Base-by-base conservation (phyloP, 441 rosid species). In the Populus hybrid region DNA sequence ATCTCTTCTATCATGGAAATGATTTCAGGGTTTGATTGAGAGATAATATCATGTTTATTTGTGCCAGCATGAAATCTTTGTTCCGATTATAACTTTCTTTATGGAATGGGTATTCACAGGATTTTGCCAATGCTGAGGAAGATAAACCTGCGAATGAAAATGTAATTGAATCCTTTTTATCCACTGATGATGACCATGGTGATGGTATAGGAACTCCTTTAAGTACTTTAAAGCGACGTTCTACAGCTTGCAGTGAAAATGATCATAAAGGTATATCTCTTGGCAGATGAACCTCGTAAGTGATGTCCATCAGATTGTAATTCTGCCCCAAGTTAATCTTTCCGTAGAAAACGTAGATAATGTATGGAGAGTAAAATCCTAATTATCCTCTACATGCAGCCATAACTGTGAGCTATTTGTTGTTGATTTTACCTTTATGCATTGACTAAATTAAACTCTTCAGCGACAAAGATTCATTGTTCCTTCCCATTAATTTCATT, bases 131-230 rank as follows among this genome's bases (percentile, higher is more conserved):
- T 69, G 85, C 77, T 38, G 85, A 85, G 76, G 83, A 70, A 36
- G 67, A 78, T 59, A 79, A 78, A 50, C 67, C 84, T 63, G 77
- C 71, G 32, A 85, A 82, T 79, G 88, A 82, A 66, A 80, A 78
- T 68, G 79, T 40, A 11, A 40, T 85, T 21, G 89, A 82, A 74
- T 82, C 87, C 18, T 86, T 83, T 80, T 72, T 83, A 61, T 83
- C 83, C 77, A 78, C 72, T 73, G 79, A 79, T 38, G 81, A 67
- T 79, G 80, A 73, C 12, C 72, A 79, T 75, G 75, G 63, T 42
- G 79, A 81, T 73, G 80, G 73, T 64, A 65, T 77, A 67, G 76
- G 76, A 30, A 34, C 23, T 70, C 36, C 75, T 63, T 59, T 40
- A 2, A 59, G 79, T 35, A 36, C 36, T 64, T 36, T 73, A 36